Evolutionary conservation across 768 basidiomycete genomes (phyloP), one percentile per base, ranked within the genome.

Genomic region (Heimioporus sp.): DNA sequence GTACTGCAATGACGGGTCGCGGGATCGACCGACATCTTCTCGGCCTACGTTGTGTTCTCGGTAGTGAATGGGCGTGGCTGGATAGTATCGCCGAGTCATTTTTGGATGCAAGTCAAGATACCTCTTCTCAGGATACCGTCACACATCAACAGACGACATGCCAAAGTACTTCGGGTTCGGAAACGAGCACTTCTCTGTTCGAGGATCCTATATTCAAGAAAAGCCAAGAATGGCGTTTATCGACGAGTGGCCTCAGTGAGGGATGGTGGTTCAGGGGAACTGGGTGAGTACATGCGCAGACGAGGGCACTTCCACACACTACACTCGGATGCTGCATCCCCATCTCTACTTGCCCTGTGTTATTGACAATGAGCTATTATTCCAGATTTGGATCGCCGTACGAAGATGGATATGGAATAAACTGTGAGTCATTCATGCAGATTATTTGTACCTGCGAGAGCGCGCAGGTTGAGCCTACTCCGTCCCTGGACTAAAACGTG

Each of bases 11-110:
- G 40, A 82, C 82, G 0, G 94, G 94, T 10, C 79, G 82, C 38
- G 95, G 93, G 4, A 86, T 91, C 58, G 95, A 98, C 63, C 80
- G 94, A 19, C 94, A 97, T 68, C 77, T 96, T n/a, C 83, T 95
- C 57, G 93, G 92, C 7, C 78, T 96, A 19, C 81, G 78, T 21
- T 76, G 85, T 28, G 76, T 91, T 67, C 72, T 93, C 9, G 71
- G 73, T 11, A 52, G 61, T 30, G 63, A 67, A 48, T 63, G 61
- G 61, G 54, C 50, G 11, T 65, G 65, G 63, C 61, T 67, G 7
- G 65, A 66, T 42, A 12, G 48, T n/a, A 36, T 46, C 39, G 13
- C 43, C 17, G 19, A 50, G 39, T 44, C 34, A 8, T 39, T 40
- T 3, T 28, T 44, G n/a, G 38, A 55, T 7, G 28, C 31, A 20